Evolutionary conservation across 129 eudicot genomes (phyloP), one percentile per base, ranked within the genome.

Genomic region (Flaveria linearis): DNA sequence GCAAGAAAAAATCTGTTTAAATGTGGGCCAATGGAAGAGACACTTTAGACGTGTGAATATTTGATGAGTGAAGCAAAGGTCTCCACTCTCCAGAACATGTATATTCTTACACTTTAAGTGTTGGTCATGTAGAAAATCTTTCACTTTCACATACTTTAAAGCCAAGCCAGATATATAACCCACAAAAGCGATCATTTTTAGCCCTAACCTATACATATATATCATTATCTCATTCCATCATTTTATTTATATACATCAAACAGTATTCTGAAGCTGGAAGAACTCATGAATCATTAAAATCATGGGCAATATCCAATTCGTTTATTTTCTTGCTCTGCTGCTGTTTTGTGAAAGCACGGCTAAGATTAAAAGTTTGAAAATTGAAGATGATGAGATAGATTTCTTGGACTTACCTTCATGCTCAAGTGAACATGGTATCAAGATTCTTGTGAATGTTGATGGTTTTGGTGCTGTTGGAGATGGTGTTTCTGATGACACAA

Each of bases 31-130:
- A 26, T 17, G 41, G 43, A 71, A 64, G 17, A 64, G 73, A 62
- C 74, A 74, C 82, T 64, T 80, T 82, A 69, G 84, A 61, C 70
- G 80, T 50, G 75, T 78, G 73, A 22, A 52, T 81, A 78, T 84
- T 83, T 94, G 85, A 95, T 80, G 99, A 91, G 98, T 92, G 87
- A 95, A 95, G 99, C 96, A 86, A 91, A 84, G 82, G 76, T 66
- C 52, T 87, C 68, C 25, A 82, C 45, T 66, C 57, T 87, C 68
- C 25, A 82, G 53, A 68, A 58, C 78, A 81, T 77, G 55, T 30
- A 28, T 66, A 89, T 82, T 76, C 92, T 91, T 91, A 83, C 91
- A 78, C 96, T 89, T 91, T 76, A 91, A 91, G 96, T 84, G 76
- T 87, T 72, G 58, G 86, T 81, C 93, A 84, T 85, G 84, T 73